Evolutionary conservation across 306 rosid species (phyloP).

Genomic region (Parietaria judaica): DNA sequence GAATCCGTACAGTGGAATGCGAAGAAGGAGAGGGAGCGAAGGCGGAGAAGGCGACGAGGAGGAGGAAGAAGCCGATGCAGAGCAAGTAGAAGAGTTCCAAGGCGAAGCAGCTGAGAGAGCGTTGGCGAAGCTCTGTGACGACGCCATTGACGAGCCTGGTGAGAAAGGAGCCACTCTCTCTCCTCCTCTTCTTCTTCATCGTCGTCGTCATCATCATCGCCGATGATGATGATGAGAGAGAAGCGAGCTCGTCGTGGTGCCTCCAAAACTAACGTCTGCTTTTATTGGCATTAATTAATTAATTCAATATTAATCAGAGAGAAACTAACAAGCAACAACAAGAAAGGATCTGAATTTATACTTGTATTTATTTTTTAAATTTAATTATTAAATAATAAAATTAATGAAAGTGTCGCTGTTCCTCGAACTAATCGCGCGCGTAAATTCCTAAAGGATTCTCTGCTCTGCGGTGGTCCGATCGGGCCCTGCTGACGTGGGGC

Average conservation of each 20-base stretch:
- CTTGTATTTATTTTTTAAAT: neutral
- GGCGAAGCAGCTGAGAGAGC: conserved; percentile 27
- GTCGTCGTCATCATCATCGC: neutral
- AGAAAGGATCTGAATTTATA: too few species aligned
- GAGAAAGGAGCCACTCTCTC: conserved; percentile 1
- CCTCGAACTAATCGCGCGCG: neutral
- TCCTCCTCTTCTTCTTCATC: conserved; percentile 32
- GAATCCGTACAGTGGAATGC: conserved; percentile 8
- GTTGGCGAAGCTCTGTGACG: conserved; percentile 23
- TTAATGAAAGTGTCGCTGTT: neutral
- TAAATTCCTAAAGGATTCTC: neutral
- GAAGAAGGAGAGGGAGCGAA: conserved; percentile 32
- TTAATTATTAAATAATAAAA: neutral
- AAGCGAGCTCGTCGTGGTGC: neutral
- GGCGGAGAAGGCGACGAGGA: conserved; percentile 37
- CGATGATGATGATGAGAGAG: neutral
- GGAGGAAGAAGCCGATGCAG: conserved; percentile 42
- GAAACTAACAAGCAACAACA: too few species aligned
- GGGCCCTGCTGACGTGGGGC: too few species aligned
- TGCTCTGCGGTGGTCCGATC: neutral
- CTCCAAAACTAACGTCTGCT: neutral
- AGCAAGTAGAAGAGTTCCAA: conserved; percentile 46
- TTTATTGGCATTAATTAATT: neutral
- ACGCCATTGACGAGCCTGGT: conserved; percentile 15
- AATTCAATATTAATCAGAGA: too few species aligned